Evolutionary conservation across 768 basidiomycete genomes (phyloP).

Genomic region (Hypholoma fasciculare): DNA sequence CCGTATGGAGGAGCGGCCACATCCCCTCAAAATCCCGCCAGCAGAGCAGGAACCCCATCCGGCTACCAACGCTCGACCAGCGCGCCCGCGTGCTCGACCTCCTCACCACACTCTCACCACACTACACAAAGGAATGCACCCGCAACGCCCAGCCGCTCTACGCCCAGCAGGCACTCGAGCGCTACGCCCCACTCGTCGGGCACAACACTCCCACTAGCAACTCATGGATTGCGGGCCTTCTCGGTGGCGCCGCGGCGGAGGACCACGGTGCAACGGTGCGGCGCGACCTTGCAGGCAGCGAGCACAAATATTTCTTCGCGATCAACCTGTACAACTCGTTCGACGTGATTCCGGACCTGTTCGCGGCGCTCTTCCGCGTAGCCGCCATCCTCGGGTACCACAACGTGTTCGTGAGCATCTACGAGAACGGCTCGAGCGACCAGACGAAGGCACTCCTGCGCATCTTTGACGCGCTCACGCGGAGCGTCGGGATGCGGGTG

Average conservation of each 20-base stretch:
- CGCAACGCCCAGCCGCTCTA: conserved; percentile 84
- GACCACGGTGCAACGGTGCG: conserved; percentile 39
- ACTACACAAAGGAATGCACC: conserved; percentile 93
- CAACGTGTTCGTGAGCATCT: conserved; percentile 97
- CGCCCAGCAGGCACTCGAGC: conserved; percentile 77
- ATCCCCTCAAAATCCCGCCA: conserved; percentile 50
- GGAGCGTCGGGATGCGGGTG: conserved; percentile 88
- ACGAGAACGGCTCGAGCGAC: conserved; percentile 99
- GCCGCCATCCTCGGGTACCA: conserved; percentile 92
- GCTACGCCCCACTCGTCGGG: conserved; percentile 84
- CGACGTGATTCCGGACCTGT: conserved; percentile 96
- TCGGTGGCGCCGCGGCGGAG: conserved; percentile 32
- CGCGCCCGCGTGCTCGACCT: conserved; percentile 85
- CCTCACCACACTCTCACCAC: conserved; percentile 82
- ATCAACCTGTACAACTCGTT: conserved; percentile 99
- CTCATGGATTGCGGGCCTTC: conserved; percentile 63
- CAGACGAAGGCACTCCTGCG: conserved; percentile 96
- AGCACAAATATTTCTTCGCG: conserved; percentile 99
- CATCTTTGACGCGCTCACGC: conserved; percentile 92
- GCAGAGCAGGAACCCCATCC: conserved; percentile 61
- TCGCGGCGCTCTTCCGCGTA: conserved; percentile 93
- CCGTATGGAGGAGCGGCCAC: conserved; percentile 56
- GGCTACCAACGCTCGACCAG: conserved; percentile 80
- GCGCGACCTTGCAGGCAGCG: conserved; percentile 41
- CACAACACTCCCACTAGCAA: conserved; percentile 58